These are phyloP conservation scores for Climacium dendroides DNA, from an alignment of 225 moss, liverwort and hornwort genomes.

Conservation along the genomic window DNA sequence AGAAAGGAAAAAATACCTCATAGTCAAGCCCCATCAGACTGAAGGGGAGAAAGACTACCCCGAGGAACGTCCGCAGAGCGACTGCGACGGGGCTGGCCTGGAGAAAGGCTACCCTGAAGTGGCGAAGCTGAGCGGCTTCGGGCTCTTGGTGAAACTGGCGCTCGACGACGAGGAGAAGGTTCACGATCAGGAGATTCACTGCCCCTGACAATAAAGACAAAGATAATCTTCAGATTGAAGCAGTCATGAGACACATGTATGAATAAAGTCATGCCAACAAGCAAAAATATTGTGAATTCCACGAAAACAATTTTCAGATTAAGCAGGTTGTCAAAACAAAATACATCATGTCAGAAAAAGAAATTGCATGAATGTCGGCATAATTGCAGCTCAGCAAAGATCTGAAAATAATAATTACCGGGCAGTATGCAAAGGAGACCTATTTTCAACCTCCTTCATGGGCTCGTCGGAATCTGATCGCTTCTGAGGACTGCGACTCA, in stretches of 20 bases:
- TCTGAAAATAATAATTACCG: conserved; percentile 16
- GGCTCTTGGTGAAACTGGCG: conserved; percentile 9
- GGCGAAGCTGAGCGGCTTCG: conserved; percentile 17
- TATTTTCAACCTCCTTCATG: conserved; percentile 43
- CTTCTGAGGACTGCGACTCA: conserved; percentile 50
- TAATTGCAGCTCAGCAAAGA: background rate
- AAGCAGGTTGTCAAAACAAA: background rate
- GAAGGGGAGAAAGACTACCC: conserved; percentile 36
- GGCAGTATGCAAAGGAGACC: conserved; percentile 26
- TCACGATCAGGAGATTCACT: conserved; percentile 21
- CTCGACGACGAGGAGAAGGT: conserved; percentile 8
- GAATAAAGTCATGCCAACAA: background rate
- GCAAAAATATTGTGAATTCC: background rate
- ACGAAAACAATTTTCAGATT: background rate
- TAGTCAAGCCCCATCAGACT: conserved; percentile 16
- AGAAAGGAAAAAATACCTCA: background rate
- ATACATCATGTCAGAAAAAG: background rate
- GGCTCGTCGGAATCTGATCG: conserved; percentile 44
- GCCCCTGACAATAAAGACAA: background rate
- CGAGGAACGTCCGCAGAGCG: conserved; percentile 9
- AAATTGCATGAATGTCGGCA: background rate
- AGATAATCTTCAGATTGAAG: background rate
- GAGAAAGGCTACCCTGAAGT: conserved; percentile 16
- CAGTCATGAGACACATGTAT: background rate
- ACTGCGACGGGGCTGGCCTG: background rate